Evolutionary conservation across 768 basidiomycete species (phyloP).

Genomic region (Cystofilobasidium ferigula): DNA sequence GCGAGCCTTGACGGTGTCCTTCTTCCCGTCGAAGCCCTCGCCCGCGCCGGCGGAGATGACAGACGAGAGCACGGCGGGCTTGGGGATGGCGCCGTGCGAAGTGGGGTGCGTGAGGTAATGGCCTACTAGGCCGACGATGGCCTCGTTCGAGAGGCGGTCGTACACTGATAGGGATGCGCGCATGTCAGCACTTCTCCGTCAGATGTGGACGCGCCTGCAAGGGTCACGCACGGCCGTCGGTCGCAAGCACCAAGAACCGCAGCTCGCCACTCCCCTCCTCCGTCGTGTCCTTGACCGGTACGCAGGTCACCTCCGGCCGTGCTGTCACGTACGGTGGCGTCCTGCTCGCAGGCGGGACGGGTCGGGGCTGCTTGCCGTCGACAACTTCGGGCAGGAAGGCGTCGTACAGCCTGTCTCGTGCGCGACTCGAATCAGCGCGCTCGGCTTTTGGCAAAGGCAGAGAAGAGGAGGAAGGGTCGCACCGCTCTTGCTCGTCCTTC

Average conservation of each 20-base stretch:
- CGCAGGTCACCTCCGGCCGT: slow-evolving; percentile 67
- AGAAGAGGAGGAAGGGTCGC: slow-evolving; percentile 24
- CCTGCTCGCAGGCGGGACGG: slow-evolving; percentile 58
- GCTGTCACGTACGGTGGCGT: slow-evolving; percentile 91
- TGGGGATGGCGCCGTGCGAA: slow-evolving; percentile 48
- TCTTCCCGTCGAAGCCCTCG: slow-evolving; percentile 22
- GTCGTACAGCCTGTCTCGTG: slow-evolving; percentile 47
- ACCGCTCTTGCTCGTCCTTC: slow-evolving; percentile 1
- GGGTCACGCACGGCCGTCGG: slow-evolving; percentile 47
- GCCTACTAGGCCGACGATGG: slow-evolving; percentile 75
- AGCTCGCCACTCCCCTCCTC: slow-evolving; percentile 34
- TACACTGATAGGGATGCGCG: slow-evolving; percentile 42
- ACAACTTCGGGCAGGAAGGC: slow-evolving; percentile 47
- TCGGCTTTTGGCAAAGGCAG: background rate
- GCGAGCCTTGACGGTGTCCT: slow-evolving; percentile 2
- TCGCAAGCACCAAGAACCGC: slow-evolving; percentile 79
- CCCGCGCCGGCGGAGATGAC: background rate
- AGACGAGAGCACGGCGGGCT: slow-evolving; percentile 5
- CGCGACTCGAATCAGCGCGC: background rate
- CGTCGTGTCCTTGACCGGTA: slow-evolving; percentile 45
- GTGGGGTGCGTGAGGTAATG: slow-evolving; percentile 60
- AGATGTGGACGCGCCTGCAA: background rate
- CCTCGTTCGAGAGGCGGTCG: slow-evolving; percentile 58
- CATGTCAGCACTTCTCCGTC: background rate
- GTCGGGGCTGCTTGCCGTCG: slow-evolving; percentile 47